These are phyloP conservation scores for Ochromonas danica DNA, from an alignment of 108 stramenopile species.

Conservation along the genomic window DNA sequence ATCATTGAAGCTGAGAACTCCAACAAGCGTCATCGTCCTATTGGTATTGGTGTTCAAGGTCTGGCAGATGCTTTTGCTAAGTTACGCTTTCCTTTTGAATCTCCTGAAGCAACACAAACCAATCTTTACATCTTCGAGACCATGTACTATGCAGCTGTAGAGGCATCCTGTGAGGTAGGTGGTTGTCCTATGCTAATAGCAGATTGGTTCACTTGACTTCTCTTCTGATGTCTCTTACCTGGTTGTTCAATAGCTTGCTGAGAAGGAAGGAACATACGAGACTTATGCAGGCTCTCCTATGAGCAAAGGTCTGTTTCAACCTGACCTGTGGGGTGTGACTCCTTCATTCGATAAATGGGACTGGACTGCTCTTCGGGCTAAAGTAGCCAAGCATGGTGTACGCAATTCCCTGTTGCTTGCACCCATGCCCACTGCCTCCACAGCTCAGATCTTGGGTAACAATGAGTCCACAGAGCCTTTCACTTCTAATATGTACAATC, in stretches of 20 bases:
- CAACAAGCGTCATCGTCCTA: slow-evolving; percentile 85
- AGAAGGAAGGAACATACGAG: slow-evolving; percentile 74
- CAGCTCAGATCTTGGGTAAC: slow-evolving; percentile 79
- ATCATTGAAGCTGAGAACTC: slow-evolving; percentile 73
- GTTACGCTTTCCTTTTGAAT: slow-evolving; percentile 83
- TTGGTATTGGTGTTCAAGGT: slow-evolving; percentile 95
- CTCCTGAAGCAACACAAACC: slow-evolving; percentile 70
- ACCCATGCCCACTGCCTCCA: slow-evolving; percentile 98
- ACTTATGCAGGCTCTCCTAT: slow-evolving; percentile 84
- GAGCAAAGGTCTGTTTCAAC: slow-evolving; percentile 81
- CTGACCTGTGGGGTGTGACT: slow-evolving; percentile 81
- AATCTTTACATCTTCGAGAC: slow-evolving; percentile 93
- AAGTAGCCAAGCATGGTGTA: slow-evolving; percentile 73
- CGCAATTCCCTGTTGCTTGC: slow-evolving; percentile 88
- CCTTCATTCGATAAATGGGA: slow-evolving; percentile 68
- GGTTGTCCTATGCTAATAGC: too few relatives aligned
- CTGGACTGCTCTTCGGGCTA: slow-evolving; percentile 72
- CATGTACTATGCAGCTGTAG: slow-evolving; percentile 87
- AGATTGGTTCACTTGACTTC: too few relatives aligned
- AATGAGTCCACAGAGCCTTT: slow-evolving; percentile 98
- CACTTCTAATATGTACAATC: slow-evolving; percentile 89
- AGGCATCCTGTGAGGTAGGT: slow-evolving; percentile 85
- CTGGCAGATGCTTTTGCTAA: slow-evolving; percentile 89
- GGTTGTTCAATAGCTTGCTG: too few relatives aligned
- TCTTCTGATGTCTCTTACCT: too few relatives aligned